phyloP scores from a whole-genome alignment of 495 filamentous ascomycete genomes.

The Penicillium desertorum region DNA sequence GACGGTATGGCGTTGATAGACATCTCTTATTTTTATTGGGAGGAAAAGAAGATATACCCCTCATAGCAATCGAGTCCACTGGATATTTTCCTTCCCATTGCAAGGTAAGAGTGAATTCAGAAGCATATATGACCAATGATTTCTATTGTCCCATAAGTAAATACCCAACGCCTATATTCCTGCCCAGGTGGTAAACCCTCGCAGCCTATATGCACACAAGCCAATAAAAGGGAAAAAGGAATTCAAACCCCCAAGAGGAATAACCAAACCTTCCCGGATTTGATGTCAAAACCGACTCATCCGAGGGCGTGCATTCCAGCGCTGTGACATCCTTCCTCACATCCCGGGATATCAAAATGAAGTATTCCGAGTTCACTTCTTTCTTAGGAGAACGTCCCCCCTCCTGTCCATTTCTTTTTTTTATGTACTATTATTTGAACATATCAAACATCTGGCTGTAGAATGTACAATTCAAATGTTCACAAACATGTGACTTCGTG shows the following conservation, averaged over 20 bases:
- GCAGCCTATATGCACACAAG: background rate
- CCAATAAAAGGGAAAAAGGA: background rate
- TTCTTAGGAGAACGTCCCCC: background rate
- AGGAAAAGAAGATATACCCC: background rate
- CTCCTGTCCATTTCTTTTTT: background rate
- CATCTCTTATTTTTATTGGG: background rate
- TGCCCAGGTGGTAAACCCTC: background rate
- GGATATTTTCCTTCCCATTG: background rate
- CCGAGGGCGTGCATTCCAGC: background rate
- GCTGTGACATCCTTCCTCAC: too few relatives aligned
- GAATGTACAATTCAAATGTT: slow-evolving; percentile 13
- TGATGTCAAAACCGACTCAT: background rate
- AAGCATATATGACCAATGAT: background rate
- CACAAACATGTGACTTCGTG: slow-evolving; percentile 49
- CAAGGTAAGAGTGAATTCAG: background rate
- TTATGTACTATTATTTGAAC: background rate
- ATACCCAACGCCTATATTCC: background rate
- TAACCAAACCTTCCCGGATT: background rate
- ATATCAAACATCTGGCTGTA: background rate
- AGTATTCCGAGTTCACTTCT: background rate
- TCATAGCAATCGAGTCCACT: background rate
- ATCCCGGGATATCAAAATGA: too few relatives aligned
- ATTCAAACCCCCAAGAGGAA: background rate
- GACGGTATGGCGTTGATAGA: slow-evolving; percentile 5
- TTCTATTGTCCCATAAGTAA: background rate